These are phyloP conservation scores for Pezicula radicicola DNA, from an alignment of 2,329 filamentous ascomycete genomes.

Conservation along the genomic window DNA sequence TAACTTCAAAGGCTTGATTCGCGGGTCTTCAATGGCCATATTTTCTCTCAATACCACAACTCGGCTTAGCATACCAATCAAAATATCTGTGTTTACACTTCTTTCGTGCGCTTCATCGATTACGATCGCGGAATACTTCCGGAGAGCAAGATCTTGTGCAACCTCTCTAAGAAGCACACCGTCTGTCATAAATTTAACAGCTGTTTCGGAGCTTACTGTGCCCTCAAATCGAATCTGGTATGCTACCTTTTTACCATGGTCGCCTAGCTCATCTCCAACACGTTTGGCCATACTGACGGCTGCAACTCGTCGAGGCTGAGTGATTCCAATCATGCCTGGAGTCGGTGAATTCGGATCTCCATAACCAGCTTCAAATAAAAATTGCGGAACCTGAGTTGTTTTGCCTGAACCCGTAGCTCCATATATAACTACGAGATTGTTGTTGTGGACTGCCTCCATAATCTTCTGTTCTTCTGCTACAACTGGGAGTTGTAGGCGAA, in stretches of 20 bases:
- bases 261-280: conserved; percentile 80
- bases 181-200: conserved; percentile 98
- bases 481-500: conserved; percentile 78
- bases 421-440: conserved; percentile 86
- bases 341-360: conserved; percentile 75
- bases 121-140: conserved; percentile 88
- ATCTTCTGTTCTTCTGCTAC: conserved; percentile 95
- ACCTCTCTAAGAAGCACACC: conserved; percentile 92
- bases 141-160: conserved; percentile 80
- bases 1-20: conserved; percentile 78
- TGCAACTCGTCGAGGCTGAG: conserved; percentile 90
- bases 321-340: conserved; percentile 90
- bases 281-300: conserved; percentile 96
- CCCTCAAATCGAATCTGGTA: conserved; percentile 97
- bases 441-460: conserved; percentile 95
- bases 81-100: conserved; percentile 94
- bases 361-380: conserved; percentile 91
- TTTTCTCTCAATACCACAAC: conserved; percentile 81
- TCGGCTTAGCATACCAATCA: conserved; percentile 95
- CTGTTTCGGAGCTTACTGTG: conserved; percentile 74
- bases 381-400: conserved; percentile 95
- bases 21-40: conserved; percentile 68
- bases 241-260: conserved; percentile 73
- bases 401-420: conserved; percentile 96
- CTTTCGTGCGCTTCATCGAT: conserved; percentile 97